phyloP scores from a whole-genome alignment of 2,329 filamentous ascomycete genomes.

The Rachicladosporium sp. region DNA sequence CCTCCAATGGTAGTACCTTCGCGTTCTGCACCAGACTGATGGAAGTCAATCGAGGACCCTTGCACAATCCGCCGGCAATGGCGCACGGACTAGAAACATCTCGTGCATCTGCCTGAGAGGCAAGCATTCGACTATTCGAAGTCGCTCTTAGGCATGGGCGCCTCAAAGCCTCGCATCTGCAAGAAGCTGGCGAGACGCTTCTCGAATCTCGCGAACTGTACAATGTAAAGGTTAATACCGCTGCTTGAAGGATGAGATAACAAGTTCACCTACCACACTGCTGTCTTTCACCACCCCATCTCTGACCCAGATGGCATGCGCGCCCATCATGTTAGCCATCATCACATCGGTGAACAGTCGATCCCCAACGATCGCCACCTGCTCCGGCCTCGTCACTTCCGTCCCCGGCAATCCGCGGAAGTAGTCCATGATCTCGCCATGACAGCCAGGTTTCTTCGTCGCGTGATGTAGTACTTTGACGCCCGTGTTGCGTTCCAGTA shows the following conservation, averaged over 20 bases:
- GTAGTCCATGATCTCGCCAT: constrained; percentile 70
- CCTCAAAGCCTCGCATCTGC: constrained; percentile 28
- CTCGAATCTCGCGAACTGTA: constrained; percentile 35
- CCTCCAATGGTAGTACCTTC: too few relatives aligned
- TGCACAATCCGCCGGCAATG: too few relatives aligned
- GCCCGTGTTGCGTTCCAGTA: constrained; percentile 58
- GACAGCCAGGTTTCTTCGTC: constrained; percentile 82
- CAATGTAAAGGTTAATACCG: neutral
- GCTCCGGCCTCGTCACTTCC: constrained; percentile 62
- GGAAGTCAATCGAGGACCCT: too few relatives aligned
- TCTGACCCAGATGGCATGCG: constrained; percentile 77
- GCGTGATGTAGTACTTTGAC: constrained; percentile 66
- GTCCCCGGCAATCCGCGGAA: constrained; percentile 63
- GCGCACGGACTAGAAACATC: too few relatives aligned
- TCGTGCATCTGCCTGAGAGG: too few relatives aligned
- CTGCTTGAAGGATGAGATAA: neutral
- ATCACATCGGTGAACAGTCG: constrained; percentile 86
- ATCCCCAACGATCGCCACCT: constrained; percentile 85
- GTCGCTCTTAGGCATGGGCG: constrained; percentile 29
- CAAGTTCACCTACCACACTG: constrained; percentile 32
- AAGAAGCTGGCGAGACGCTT: constrained; percentile 32
- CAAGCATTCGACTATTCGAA: constrained; percentile 16
- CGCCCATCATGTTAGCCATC: constrained; percentile 88
- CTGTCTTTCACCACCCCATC: constrained; percentile 58
- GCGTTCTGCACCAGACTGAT: too few relatives aligned